These are phyloP conservation scores for Malbranchea zuffiana DNA, from an alignment of 2,329 filamentous ascomycete genomes.

Conservation along the genomic window DNA sequence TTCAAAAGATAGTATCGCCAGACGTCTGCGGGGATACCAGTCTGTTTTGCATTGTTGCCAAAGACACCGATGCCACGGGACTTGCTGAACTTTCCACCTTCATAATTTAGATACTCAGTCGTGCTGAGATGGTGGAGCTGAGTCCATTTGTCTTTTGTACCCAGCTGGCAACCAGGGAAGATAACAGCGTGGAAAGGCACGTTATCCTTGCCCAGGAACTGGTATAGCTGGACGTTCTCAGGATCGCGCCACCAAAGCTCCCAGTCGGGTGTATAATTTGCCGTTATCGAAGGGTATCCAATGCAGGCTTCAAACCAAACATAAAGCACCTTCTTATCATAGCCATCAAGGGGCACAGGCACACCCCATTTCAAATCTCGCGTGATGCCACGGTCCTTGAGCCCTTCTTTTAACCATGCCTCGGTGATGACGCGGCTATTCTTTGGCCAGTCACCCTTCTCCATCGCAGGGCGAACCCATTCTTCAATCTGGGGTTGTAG, in stretches of 20 bases:
- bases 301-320: conserved; percentile 79
- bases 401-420: conserved; percentile 53
- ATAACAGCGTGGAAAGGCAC: conserved; percentile 71
- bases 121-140: conserved; percentile 72
- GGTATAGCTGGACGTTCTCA: conserved; percentile 68
- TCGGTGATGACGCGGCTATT: conserved; percentile 37
- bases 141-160: conserved; percentile 70
- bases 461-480: conserved; percentile 65
- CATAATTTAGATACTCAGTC: conserved; percentile 72
- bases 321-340: conserved; percentile 65
- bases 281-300: conserved; percentile 77
- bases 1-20: conserved; percentile 78
- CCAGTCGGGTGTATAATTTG: conserved; percentile 71
- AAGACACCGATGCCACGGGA: conserved; percentile 74
- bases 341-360: conserved; percentile 42
- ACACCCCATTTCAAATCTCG: conserved; percentile 77
- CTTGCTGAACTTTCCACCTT: conserved; percentile 75
- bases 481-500: conserved; percentile 64
- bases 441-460: conserved; percentile 49
- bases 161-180: conserved; percentile 72
- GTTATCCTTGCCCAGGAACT: conserved; percentile 83
- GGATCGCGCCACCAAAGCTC: conserved; percentile 81
- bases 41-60: conserved; percentile 69
- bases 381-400: conserved; percentile 70
- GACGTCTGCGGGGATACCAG: conserved; percentile 63